Conservation (phyloP, 2,329 filamentous ascomycete species). For the Neofusicoccum cordaticola region DNA sequence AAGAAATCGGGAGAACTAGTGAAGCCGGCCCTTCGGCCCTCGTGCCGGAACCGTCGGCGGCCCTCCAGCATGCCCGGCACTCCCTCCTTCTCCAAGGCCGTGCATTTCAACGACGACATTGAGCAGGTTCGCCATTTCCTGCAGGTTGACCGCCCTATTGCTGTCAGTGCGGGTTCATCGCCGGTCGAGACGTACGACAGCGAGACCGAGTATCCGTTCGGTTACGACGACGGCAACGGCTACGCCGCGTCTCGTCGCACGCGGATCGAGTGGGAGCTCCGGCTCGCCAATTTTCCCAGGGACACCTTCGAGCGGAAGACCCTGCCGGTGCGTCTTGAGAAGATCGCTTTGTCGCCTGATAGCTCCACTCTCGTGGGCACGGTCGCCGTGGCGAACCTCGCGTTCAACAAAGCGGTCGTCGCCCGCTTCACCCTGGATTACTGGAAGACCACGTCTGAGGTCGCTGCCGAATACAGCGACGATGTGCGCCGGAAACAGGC, state of each 20-base stretch:
- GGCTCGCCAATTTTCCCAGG: constrained; percentile 76
- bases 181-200: constrained; percentile 85
- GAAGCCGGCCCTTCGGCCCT: constrained; percentile 79
- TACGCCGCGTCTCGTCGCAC: constrained; percentile 39
- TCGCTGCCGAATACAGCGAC: constrained; percentile 80
- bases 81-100: constrained; percentile 90
- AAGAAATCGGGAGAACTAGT: constrained; percentile 99
- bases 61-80: constrained; percentile 98
- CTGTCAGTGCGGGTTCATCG: constrained; percentile 90
- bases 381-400: constrained; percentile 80
- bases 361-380: constrained; percentile 83
- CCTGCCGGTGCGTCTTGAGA: constrained; percentile 75
- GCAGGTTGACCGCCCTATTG: constrained; percentile 89
- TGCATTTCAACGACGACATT: constrained; percentile 96
- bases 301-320: constrained; percentile 62
- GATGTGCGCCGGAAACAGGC: constrained; percentile 68
- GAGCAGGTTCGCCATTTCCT: constrained; percentile 96
- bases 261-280: constrained; percentile 80
- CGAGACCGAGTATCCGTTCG: constrained; percentile 87
- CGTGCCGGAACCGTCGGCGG: constrained; percentile 65
- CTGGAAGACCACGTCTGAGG: constrained; percentile 98
- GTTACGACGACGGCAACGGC: constrained; percentile 43
- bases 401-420: constrained; percentile 85
- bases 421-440: constrained; percentile 95
- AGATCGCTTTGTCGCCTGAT: constrained; percentile 81